phyloP scores from a whole-genome alignment of 1,139 yeast species.

The Blastobotrys proliferans region DNA sequence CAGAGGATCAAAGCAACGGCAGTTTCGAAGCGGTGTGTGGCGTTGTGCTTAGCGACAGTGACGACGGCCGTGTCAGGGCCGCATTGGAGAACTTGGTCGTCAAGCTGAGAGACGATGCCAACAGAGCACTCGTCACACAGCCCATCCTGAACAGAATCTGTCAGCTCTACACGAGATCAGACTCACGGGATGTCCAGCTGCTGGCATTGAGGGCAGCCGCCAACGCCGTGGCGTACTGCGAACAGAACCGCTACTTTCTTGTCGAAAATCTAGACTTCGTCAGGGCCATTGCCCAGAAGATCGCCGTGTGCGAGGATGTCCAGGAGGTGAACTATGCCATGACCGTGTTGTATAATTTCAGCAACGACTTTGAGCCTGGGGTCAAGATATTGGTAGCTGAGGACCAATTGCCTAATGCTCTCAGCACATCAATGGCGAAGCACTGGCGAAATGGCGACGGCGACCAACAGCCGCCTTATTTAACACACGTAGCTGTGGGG shows the following conservation, averaged over 20 bases:
- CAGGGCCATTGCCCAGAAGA: neutral
- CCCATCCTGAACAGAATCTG: conserved; percentile 1
- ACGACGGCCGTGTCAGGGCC: neutral
- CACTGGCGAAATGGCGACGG: conserved; percentile 4
- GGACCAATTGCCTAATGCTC: conserved; percentile 1
- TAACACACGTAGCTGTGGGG: conserved; percentile 12
- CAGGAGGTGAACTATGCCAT: conserved; percentile 11
- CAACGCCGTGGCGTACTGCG: conserved; percentile 16
- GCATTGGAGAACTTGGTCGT: conserved; percentile 9
- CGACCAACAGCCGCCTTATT: too few species aligned
- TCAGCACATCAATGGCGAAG: conserved; percentile 6
- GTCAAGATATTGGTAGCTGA: conserved; percentile 3
- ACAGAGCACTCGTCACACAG: conserved; percentile 3
- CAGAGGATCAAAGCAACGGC: neutral
- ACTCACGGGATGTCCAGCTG: neutral
- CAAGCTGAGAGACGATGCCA: conserved; percentile 8
- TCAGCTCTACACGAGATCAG: conserved; percentile 3
- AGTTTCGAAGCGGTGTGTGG: conserved; percentile 2
- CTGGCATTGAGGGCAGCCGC: conserved; percentile 7
- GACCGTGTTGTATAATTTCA: conserved; percentile 15
- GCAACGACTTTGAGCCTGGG: conserved; percentile 15
- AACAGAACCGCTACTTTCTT: conserved; percentile 14
- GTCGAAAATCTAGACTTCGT: conserved; percentile 12
- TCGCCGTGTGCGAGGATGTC: conserved; percentile 2
- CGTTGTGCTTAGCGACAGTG: neutral